Conservation (phyloP, 1,284 basidiomycete species). For the Sporisorium scitamineum region DNA sequence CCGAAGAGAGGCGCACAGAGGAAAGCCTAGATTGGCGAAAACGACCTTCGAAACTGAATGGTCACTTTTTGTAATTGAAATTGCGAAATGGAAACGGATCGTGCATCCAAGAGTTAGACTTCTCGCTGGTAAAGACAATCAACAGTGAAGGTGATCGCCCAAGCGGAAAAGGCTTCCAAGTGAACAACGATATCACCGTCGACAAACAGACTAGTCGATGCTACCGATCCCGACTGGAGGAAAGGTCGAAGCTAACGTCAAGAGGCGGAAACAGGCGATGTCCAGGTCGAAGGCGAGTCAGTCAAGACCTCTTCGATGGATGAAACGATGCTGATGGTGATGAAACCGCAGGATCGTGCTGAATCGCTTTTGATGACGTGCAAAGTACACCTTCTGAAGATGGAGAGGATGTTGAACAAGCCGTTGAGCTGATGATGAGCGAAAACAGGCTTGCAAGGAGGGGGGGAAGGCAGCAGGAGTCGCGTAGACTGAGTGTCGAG, state of each 20-base stretch:
- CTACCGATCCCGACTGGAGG: slow-evolving; percentile 17
- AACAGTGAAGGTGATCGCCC: slow-evolving; percentile 45
- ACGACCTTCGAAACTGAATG: slow-evolving; percentile 19
- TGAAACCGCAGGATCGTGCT: slow-evolving; percentile 17
- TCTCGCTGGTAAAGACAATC: slow-evolving; percentile 25
- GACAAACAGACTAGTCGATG: slow-evolving; percentile 47
- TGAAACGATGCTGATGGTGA: slow-evolving; percentile 15
- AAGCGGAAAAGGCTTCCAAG: slow-evolving; percentile 23
- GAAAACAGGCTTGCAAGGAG: slow-evolving; percentile 20
- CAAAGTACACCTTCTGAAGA: slow-evolving; percentile 16
- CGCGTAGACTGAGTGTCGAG: slow-evolving; percentile 51
- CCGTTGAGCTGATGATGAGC: slow-evolving; percentile 20
- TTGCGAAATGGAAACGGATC: slow-evolving; percentile 6
- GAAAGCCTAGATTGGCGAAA: slow-evolving; percentile 4
- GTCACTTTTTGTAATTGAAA: slow-evolving; percentile 24
- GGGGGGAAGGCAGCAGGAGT: slow-evolving; percentile 27
- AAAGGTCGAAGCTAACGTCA: slow-evolving; percentile 17
- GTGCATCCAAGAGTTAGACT: slow-evolving; percentile 10
- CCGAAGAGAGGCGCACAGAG: slow-evolving; percentile 3
- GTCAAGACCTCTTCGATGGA: slow-evolving; percentile 42
- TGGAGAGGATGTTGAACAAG: slow-evolving; percentile 19
- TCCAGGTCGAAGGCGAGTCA: slow-evolving; percentile 36
- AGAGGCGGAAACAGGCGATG: slow-evolving; percentile 12
- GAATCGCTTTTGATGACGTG: slow-evolving; percentile 18
- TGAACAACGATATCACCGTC: slow-evolving; percentile 39